Evolutionary conservation across 2,329 filamentous ascomycete genomes (phyloP).

Genomic region (Sarocladiaceae sp.): DNA sequence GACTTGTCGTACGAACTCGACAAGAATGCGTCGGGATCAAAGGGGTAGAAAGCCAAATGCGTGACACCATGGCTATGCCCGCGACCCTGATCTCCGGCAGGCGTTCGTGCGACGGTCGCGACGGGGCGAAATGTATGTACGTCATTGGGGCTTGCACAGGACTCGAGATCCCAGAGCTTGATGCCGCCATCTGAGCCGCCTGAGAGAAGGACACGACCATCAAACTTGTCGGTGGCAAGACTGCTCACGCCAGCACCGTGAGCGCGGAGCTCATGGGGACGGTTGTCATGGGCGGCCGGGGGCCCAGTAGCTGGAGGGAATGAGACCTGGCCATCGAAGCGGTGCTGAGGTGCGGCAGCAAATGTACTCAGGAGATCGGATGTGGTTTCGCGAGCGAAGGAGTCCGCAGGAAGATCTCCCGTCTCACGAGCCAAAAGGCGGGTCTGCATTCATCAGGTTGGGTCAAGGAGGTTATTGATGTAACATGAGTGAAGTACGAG

Average conservation of each 20-base stretch:
- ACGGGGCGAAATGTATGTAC: conserved; percentile 47
- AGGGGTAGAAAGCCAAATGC: conserved; percentile 70
- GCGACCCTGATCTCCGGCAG: conserved; percentile 16
- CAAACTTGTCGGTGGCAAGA: conserved; percentile 74
- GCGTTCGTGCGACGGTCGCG: conserved; percentile 41
- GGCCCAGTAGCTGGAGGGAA: conserved; percentile 14
- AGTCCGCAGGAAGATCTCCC: conserved; percentile 57
- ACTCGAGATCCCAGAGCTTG: conserved; percentile 80
- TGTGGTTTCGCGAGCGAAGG: conserved; percentile 59
- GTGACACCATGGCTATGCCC: conserved; percentile 67
- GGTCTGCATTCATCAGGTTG: conserved; percentile 55
- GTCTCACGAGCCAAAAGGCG: conserved; percentile 70
- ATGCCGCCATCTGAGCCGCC: conserved; percentile 81
- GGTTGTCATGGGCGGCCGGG: conserved; percentile 16
- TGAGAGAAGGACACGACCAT: conserved; percentile 70
- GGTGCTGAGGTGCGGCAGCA: conserved; percentile 57
- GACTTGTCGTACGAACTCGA: conserved; percentile 74
- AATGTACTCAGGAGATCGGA: conserved; percentile 63
- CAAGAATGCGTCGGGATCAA: conserved; percentile 68
- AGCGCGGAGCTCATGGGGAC: conserved; percentile 46
- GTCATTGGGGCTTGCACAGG: conserved; percentile 23
- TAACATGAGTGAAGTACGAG: neutral
- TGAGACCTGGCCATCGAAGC: conserved; percentile 54
- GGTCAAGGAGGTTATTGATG: neutral
- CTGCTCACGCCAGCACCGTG: conserved; percentile 76